These are phyloP conservation scores for Uncinocarpus reesii DNA, from an alignment of 2,329 filamentous ascomycete genomes.

Conservation along the genomic window DNA sequence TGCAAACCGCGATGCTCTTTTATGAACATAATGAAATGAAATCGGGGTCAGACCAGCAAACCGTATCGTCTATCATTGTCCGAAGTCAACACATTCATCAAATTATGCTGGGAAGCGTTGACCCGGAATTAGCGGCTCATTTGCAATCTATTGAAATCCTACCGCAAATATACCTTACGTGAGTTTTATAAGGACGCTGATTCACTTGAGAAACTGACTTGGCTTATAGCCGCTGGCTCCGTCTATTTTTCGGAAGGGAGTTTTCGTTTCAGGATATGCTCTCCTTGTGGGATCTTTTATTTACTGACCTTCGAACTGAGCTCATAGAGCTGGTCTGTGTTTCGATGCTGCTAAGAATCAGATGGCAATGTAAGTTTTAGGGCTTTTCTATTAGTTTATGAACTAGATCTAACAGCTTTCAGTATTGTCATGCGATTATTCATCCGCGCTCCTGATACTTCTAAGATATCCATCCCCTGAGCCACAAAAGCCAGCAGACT, in stretches of 20 bases:
- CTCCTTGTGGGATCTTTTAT: conserved; percentile 79
- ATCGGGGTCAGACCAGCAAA: conserved; percentile 28
- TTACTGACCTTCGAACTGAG: conserved; percentile 68
- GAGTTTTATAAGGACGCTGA: conserved; percentile 24
- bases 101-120: conserved; percentile 62
- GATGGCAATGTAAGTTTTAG: conserved; percentile 63
- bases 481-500: conserved; percentile 59
- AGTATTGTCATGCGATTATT: conserved; percentile 84
- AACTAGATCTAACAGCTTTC: neutral
- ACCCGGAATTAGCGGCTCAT: conserved; percentile 73
- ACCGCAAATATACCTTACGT: conserved; percentile 97
- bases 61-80: conserved; percentile 64
- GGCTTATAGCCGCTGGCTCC: conserved; percentile 67
- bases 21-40: conserved; percentile 59
- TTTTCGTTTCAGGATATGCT: conserved; percentile 81
- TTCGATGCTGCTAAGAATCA: conserved; percentile 82
- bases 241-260: conserved; percentile 83
- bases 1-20: conserved; percentile 77
- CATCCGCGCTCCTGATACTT: conserved; percentile 67
- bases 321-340: conserved; percentile 86
- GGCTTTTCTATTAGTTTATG: conserved; percentile 19
- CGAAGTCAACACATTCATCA: conserved; percentile 83
- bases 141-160: conserved; percentile 74
- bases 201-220: conserved; percentile 1
- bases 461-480: conserved; percentile 68